Conservation (phyloP, 164 flowering plant genomes). For the Piper betle region DNA sequence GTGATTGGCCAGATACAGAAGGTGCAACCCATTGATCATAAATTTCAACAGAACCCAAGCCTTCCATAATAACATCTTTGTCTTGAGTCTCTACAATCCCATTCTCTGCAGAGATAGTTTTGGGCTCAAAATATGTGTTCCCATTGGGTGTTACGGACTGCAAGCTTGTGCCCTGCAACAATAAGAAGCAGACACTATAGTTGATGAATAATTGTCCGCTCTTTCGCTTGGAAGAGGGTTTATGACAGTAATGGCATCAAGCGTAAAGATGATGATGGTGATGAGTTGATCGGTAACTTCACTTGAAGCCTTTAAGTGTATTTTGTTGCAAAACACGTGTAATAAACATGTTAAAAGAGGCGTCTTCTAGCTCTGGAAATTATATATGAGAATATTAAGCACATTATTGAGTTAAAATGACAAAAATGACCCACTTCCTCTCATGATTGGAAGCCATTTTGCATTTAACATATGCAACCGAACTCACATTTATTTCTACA, state of each 20-base stretch:
- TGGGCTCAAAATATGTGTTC: conserved; percentile 43
- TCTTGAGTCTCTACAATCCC: conserved; percentile 64
- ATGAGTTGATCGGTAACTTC: too few species aligned
- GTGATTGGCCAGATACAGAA: conserved; percentile 68
- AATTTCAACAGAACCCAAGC: conserved; percentile 50
- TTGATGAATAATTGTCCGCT: too few species aligned
- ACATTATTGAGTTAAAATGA: background rate
- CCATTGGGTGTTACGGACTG: conserved; percentile 55
- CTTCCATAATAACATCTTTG: conserved; percentile 79
- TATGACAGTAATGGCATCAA: too few species aligned
- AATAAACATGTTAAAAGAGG: too few species aligned
- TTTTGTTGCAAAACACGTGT: too few species aligned
- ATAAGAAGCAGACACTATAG: background rate
- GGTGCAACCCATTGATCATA: conserved; percentile 94
- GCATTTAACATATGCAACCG: background rate
- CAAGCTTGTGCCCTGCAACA: conserved; percentile 36
- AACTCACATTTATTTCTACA: conserved; percentile 84
- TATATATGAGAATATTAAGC: background rate
- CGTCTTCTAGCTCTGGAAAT: background rate
- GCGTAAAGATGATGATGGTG: too few species aligned
- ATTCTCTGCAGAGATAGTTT: conserved; percentile 58
- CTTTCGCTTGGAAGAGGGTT: background rate
- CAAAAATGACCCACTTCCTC: background rate
- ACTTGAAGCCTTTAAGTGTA: too few species aligned
- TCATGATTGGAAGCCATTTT: background rate